Percentiles rank a stretch among this genome's conserved stretches.
Conservation (phyloP, 164 flowering plant species). For the Aristolochia fimbriata region DNA sequence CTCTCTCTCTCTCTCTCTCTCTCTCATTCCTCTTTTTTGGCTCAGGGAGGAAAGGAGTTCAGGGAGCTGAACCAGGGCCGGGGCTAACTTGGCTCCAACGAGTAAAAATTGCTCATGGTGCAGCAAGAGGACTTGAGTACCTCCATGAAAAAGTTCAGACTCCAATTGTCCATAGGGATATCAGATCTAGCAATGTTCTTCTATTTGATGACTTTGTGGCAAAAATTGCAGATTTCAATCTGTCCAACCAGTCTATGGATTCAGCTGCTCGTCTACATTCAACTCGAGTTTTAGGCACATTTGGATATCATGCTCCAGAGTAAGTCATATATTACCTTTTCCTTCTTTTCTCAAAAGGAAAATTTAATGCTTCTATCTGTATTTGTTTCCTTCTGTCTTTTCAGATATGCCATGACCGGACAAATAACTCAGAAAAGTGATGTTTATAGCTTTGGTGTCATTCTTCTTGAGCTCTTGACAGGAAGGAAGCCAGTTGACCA, state of each 20-base stretch:
- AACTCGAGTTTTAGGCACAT: slow-evolving; percentile 89
- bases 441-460: slow-evolving; percentile 88
- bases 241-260: slow-evolving; percentile 88
- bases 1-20: slow-evolving; percentile 9
- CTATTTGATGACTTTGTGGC: slow-evolving; percentile 80
- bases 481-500: slow-evolving; percentile 93
- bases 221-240: slow-evolving; percentile 80
- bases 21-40: background rate
- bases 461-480: slow-evolving; percentile 76
- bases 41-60: slow-evolving; percentile 80
- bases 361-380: background rate
- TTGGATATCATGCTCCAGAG: slow-evolving; percentile 97
- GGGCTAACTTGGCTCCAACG: slow-evolving; percentile 71
- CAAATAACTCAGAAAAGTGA: slow-evolving; percentile 83
- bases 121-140: slow-evolving; percentile 86
- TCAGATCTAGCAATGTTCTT: slow-evolving; percentile 81
- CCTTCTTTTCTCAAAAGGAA: background rate
- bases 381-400: slow-evolving; percentile 3
- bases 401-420: slow-evolving; percentile 93
- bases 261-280: slow-evolving; percentile 92
- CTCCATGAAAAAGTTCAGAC: slow-evolving; percentile 77
- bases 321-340: slow-evolving; percentile 14
- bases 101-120: slow-evolving; percentile 81
- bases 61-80: slow-evolving; percentile 89
- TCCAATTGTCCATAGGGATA: slow-evolving; percentile 68